These are phyloP conservation scores for Didymella glomerata DNA, from an alignment of 2,329 filamentous ascomycete genomes.

Conservation along the genomic window DNA sequence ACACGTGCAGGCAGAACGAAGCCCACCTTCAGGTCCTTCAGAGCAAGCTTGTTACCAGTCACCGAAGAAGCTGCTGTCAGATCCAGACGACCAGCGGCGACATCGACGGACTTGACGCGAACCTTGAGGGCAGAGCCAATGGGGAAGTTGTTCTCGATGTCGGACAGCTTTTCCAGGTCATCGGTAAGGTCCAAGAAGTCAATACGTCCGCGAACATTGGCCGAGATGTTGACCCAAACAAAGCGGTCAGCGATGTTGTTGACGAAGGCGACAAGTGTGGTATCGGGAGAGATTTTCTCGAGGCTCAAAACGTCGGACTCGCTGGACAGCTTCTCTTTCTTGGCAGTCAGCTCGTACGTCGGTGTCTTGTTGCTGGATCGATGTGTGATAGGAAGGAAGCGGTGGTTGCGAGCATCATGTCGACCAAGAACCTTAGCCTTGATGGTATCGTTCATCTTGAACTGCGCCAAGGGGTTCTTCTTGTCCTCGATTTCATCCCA, in stretches of 20 bases:
- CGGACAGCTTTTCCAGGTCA: constrained; percentile 79
- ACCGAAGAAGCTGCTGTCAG: constrained; percentile 76
- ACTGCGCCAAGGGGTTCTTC: constrained; percentile 79
- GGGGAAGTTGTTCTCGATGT: constrained; percentile 82
- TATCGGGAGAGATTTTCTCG: constrained; percentile 75
- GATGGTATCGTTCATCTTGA: constrained; percentile 75
- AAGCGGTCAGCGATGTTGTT: constrained; percentile 85
- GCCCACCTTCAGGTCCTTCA: constrained; percentile 77
- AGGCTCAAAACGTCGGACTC: constrained; percentile 73
- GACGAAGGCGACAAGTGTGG: constrained; percentile 81
- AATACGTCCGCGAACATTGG: constrained; percentile 85
- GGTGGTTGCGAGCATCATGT: constrained; percentile 88
- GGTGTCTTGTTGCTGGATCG: constrained; percentile 74
- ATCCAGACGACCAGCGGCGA: constrained; percentile 77
- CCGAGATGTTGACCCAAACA: constrained; percentile 90
- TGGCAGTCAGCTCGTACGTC: constrained; percentile 87
- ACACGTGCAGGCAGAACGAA: constrained; percentile 84
- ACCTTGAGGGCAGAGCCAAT: constrained; percentile 88
- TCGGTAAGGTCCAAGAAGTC: constrained; percentile 85
- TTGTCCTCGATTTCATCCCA: constrained; percentile 87
- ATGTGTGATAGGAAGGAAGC: constrained; percentile 91
- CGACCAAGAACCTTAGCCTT: constrained; percentile 82
- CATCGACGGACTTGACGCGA: constrained; percentile 77
- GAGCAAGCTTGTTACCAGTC: constrained; percentile 66
- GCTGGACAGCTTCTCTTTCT: constrained; percentile 64